Base-by-base conservation (phyloP, 1,139 yeast species). In the Scheffersomyces cryptocercus region DNA sequence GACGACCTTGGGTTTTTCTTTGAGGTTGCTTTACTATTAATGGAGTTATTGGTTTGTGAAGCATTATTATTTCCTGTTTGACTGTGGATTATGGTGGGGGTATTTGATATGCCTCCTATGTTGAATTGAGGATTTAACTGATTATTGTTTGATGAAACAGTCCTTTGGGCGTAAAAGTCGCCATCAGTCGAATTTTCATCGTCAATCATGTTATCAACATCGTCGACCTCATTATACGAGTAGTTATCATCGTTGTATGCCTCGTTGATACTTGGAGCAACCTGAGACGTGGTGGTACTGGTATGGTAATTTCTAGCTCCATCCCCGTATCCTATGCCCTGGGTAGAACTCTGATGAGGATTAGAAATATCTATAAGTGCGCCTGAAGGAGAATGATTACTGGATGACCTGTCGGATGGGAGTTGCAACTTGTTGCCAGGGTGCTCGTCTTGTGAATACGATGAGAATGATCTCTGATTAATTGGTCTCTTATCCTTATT, bases 121-220 rank as follows among this genome's bases (percentile, higher is more conserved):
- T 20, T 20, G 20, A 31, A 31, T 31, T 31, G 35, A 6, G 35
- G 35, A 31, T 31, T 31, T 20, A 20, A 20, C 26, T 20, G 26
- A 20, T 20, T 20, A 6, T 20, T 20, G 26, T 20, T 20, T 6
- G 20, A 15, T 1, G 45, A 39, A 10, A 45, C 42, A 29, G 37
- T 42, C 36, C 46, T 40, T 5, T 41, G 46, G 7, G 48, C 32
- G 36, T 52, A 54, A 30, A 39, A 46, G 20, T 64, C 68, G 5
- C 64, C 73, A 39, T 67, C 74, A 9, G 65, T 66, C 4, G 70
- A 66, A 1, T 56, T 52, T 36, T 64, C 71, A 35, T 67, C 70
- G 42, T 62, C 70, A 28, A 62, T 54, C 28, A 57, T 55, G 36
- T 59, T 63, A 15, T 59, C 67, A 15, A 62, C 67, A 29, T 51